Conservation (phyloP, 768 basidiomycete species). For the Grammothele lineata region DNA sequence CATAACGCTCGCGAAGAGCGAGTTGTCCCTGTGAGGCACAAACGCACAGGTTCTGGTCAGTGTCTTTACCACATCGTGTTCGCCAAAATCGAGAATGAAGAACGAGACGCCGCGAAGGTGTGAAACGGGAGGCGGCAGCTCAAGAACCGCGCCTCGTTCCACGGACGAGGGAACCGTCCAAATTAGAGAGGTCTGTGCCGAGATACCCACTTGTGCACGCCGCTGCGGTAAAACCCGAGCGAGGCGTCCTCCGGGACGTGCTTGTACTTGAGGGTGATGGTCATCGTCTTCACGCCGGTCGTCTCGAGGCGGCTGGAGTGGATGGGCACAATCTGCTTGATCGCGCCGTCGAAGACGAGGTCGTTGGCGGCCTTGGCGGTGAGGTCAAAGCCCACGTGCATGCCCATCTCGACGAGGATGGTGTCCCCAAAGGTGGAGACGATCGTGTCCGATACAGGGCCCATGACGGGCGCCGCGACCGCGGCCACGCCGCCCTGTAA, state of each 20-base stretch:
- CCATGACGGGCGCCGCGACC: slow-evolving; percentile 47
- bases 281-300: slow-evolving; percentile 49
- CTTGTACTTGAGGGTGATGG: slow-evolving; percentile 59
- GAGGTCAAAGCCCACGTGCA: slow-evolving; percentile 51
- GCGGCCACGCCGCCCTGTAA: slow-evolving; percentile 39
- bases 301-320: slow-evolving; percentile 53
- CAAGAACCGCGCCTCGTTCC: not conserved
- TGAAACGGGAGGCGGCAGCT: not conserved
- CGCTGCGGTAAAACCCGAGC: slow-evolving; percentile 58
- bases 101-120: too few relatives aligned
- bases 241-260: slow-evolving; percentile 55
- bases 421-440: slow-evolving; percentile 49
- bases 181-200: too few relatives aligned
- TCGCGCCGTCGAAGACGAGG: slow-evolving; percentile 43
- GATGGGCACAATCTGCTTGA: slow-evolving; percentile 46
- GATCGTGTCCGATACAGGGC: slow-evolving; percentile 49
- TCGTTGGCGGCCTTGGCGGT: slow-evolving; percentile 48
- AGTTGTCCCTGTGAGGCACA: slow-evolving; percentile 38
- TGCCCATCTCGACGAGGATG: slow-evolving; percentile 53
- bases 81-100: too few relatives aligned
- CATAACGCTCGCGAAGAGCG: slow-evolving; percentile 55
- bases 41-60: too few relatives aligned
- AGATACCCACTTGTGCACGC: slow-evolving; percentile 46
- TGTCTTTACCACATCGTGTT: not conserved
- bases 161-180: not conserved